Base-by-base conservation (phyloP, 352 stramenopile species). In the Pythium insidiosum region DNA sequence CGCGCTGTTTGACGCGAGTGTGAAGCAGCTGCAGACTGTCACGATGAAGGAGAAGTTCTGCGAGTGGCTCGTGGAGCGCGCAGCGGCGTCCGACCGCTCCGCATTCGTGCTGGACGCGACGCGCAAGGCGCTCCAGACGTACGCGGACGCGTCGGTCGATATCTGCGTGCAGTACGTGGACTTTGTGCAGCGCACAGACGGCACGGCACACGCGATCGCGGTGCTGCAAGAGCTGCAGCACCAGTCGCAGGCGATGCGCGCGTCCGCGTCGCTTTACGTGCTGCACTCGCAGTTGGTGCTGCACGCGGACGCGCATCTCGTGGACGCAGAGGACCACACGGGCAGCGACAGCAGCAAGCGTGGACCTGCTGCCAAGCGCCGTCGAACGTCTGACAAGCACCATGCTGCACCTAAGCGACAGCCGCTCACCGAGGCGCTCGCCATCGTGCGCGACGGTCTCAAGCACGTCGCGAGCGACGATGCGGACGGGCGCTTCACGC, bases 261-360 rank as follows among this genome's bases (percentile, higher is more conserved):
- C 31, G 2, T 48, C 24, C 12, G 64, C 68, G 0, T 52, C 66
- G 30, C 48, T 89, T 7, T 90, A 75, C 73, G 51, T 90, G 23
- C 56, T 92, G 33, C 69, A 85, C 37, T 67, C 80, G 26, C 80
- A 90, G 54, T 61, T 92, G 6, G 55, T 80, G 33, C 63, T 89
- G 42, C 75, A 88, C 45, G 26, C 39, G 1, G 51, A 43, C 7
- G 37, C 40, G 18, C 6, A n/a, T n/a, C n/a, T n/a, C n/a, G n/a
- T n/a, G n/a, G n/a, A n/a, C n/a, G n/a, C n/a, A n/a, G n/a, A n/a
- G n/a, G n/a, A n/a, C n/a, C n/a, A n/a, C n/a, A n/a, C n/a, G 31
- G 44, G 21, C 23, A 35, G 51, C 34, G 56, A 78, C 10, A 45
- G 52, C 34, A 29, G 13, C 19, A 23, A 51, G 18, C 24, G 51